Evolutionary conservation across 192 early-diverging fungal genomes (phyloP).

Genomic region (Coemansia sp.): DNA sequence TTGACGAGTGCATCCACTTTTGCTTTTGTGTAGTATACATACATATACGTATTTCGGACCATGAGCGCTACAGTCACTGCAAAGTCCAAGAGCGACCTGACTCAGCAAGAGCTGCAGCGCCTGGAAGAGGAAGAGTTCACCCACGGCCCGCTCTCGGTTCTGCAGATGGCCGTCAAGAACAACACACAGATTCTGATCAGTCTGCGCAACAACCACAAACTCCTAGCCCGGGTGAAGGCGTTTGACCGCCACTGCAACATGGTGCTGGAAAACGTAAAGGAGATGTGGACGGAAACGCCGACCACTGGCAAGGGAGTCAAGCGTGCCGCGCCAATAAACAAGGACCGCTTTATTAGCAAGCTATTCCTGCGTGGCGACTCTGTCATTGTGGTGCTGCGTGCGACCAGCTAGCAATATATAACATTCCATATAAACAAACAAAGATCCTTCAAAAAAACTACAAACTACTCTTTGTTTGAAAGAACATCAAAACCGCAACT

Average conservation of each 20-base stretch:
- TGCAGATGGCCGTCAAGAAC: slow-evolving; percentile 91
- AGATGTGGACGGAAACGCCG: slow-evolving; percentile 98
- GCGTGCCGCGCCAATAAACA: slow-evolving; percentile 95
- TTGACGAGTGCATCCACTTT: neutral
- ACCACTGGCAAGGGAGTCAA: slow-evolving; percentile 85
- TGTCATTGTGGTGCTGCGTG: slow-evolving; percentile 73
- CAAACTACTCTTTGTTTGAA: too few relatives aligned
- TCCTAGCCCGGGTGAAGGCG: slow-evolving; percentile 96
- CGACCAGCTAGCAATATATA: slow-evolving; percentile 28
- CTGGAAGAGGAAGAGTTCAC: slow-evolving; percentile 95
- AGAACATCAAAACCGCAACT: too few relatives aligned
- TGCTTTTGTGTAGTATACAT: too few relatives aligned
- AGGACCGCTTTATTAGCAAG: slow-evolving; percentile 97
- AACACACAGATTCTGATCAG: slow-evolving; percentile 95
- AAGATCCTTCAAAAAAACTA: too few relatives aligned
- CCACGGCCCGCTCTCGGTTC: slow-evolving; percentile 94
- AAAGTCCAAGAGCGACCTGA: slow-evolving; percentile 52
- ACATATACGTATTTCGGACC: neutral
- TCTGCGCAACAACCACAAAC: slow-evolving; percentile 97
- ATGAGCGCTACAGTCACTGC: slow-evolving; percentile 49
- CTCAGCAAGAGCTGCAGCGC: slow-evolving; percentile 76
- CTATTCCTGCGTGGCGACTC: slow-evolving; percentile 98
- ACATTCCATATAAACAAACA: neutral
- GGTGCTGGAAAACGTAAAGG: slow-evolving; percentile 99
- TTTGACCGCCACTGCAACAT: slow-evolving; percentile 99